Percentiles rank a stretch among this genome's conserved stretches.
Evolutionary conservation across 1,139 yeast species (phyloP).

Genomic region (Pichia sp.): DNA sequence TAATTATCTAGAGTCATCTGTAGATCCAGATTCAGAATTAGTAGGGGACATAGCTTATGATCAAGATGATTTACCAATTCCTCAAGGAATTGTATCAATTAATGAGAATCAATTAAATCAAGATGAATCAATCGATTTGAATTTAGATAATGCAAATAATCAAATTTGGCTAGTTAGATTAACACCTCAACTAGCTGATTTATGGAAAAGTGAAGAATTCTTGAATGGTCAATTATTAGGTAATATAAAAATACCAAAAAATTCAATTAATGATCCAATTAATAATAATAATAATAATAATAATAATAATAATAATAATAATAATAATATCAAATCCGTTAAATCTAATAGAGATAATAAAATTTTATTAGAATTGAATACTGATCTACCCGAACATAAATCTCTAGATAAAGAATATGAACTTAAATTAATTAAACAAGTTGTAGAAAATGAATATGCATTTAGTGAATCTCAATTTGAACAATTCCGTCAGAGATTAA

Average conservation of each 20-base stretch:
- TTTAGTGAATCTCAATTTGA: constrained; percentile 83
- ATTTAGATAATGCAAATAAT: constrained; percentile 45
- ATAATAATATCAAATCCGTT: background rate
- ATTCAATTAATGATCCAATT: constrained; percentile 20
- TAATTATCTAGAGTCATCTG: background rate
- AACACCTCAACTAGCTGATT: constrained; percentile 79
- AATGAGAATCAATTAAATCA: constrained; percentile 28
- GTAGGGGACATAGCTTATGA: constrained; percentile 21
- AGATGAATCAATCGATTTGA: constrained; percentile 56
- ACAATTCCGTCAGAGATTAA: constrained; percentile 39
- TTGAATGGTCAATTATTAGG: constrained; percentile 76
- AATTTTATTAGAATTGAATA: constrained; percentile 53
- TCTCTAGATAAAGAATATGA: constrained; percentile 79
- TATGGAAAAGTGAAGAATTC: constrained; percentile 63
- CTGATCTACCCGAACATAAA: constrained; percentile 27
- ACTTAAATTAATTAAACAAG: constrained; percentile 66
- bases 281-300: constrained; percentile 26
- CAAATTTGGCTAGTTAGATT: constrained; percentile 90
- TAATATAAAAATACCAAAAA: constrained; percentile 61
- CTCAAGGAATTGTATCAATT: constrained; percentile 30
- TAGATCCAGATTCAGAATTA: background rate
- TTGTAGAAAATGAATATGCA: constrained; percentile 80
- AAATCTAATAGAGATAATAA: constrained; percentile 23
- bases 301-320: too few species aligned
- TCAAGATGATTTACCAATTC: constrained; percentile 29